Conservation (phyloP, 2,329 filamentous ascomycete species). For the Ilyonectria destructans region DNA sequence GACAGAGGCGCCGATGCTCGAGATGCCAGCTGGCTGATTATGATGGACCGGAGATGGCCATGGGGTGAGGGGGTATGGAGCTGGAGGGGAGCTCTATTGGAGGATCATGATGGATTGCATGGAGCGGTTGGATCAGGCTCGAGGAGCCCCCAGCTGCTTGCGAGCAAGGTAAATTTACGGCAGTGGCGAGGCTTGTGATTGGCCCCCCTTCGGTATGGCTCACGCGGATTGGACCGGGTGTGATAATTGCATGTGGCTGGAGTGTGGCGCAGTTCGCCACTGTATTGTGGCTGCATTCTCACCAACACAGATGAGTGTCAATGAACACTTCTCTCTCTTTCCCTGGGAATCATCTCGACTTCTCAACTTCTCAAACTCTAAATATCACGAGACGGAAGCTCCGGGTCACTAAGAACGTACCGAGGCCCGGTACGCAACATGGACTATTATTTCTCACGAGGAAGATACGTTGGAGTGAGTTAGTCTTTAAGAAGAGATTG, state of each 20-base stretch:
- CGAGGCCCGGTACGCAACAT: too few relatives aligned
- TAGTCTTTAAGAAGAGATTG: too few relatives aligned
- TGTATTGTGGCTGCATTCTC: background rate
- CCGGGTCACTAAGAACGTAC: too few relatives aligned
- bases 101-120: constrained; percentile 50
- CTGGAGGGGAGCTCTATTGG: constrained; percentile 45
- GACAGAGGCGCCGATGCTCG: constrained; percentile 23
- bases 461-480: too few relatives aligned
- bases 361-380: too few relatives aligned
- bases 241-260: constrained; percentile 26
- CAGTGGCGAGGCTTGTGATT: constrained; percentile 40
- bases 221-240: constrained; percentile 28
- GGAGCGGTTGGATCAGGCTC: constrained; percentile 43
- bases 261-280: background rate
- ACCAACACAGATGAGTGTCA: background rate
- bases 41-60: constrained; percentile 46
- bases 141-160: constrained; percentile 36
- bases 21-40: constrained; percentile 39
- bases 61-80: constrained; percentile 41
- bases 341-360: too few relatives aligned
- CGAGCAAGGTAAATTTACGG: constrained; percentile 40
- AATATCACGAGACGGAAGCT: too few relatives aligned
- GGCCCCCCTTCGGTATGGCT: constrained; percentile 25
- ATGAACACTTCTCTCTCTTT: too few relatives aligned
- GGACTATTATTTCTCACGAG: too few relatives aligned